Conservation (phyloP, 169 alveolate species). For the Plasmodium vinckei region DNA sequence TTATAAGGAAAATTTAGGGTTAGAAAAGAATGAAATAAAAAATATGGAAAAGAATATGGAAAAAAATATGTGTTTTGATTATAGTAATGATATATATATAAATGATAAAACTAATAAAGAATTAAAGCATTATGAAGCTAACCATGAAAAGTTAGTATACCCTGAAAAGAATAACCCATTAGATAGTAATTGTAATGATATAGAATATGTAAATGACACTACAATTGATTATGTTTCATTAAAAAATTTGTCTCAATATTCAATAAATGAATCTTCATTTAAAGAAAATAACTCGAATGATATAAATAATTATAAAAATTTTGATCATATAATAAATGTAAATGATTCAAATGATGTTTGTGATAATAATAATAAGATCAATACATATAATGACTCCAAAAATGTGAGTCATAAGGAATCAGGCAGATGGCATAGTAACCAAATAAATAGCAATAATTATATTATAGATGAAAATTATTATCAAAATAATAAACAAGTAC, state of each 20-base stretch:
- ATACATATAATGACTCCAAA: background rate
- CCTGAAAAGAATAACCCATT: constrained; percentile 14
- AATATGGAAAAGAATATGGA: too few relatives aligned
- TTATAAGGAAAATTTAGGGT: background rate
- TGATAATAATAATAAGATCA: background rate
- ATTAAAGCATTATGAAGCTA: background rate
- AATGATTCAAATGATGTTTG: background rate
- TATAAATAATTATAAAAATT: background rate
- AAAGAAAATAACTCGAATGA: constrained; percentile 6
- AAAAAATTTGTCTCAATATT: constrained; percentile 13
- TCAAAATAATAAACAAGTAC: constrained; percentile 14
- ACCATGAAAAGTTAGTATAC: background rate
- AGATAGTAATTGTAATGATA: constrained; percentile 37
- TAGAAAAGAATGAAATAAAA: too few relatives aligned
- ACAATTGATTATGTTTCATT: constrained; percentile 42
- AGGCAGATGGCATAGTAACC: too few relatives aligned
- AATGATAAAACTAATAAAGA: background rate
- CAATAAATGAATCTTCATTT: background rate
- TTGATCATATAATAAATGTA: background rate
- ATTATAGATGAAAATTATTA: too few relatives aligned
- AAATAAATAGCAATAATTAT: too few relatives aligned
- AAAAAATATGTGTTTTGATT: too few relatives aligned
- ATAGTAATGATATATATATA: too few relatives aligned
- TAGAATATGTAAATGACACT: constrained; percentile 52
- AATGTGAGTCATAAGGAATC: background rate